Evolutionary conservation across 163 green algal species (phyloP).

Genomic region (Chlamydomonas reinhardtii): DNA sequence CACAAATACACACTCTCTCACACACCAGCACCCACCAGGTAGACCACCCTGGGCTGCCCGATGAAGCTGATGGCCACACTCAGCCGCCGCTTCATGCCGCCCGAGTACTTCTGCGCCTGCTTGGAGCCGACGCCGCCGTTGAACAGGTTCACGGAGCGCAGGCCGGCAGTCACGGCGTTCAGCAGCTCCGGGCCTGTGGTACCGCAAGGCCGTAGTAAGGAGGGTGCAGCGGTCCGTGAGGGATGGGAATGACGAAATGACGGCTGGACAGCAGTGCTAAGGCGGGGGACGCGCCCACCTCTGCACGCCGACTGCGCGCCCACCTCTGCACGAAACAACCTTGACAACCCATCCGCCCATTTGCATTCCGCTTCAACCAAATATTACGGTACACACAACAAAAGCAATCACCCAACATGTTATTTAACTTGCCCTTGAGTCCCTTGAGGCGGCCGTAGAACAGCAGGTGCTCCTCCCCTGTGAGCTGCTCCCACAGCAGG

Average conservation of each 20-base stretch:
- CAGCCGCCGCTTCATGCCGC: conserved; percentile 84
- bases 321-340: too few species aligned
- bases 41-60: conserved; percentile 75
- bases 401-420: too few species aligned
- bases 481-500: conserved; percentile 78
- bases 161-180: conserved; percentile 68
- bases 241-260: too few species aligned
- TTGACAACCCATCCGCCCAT: too few species aligned
- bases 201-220: too few species aligned
- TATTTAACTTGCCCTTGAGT: conserved; percentile 70
- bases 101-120: conserved; percentile 70
- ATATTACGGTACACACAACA: too few species aligned
- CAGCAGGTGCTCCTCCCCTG: conserved; percentile 86
- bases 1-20: too few species aligned
- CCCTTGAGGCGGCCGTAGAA: conserved; percentile 95
- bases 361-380: too few species aligned
- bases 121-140: conserved; percentile 76
- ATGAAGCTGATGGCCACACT: conserved; percentile 88
- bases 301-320: too few species aligned
- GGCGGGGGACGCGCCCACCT: too few species aligned
- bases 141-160: conserved; percentile 84
- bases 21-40: conserved; percentile 59
- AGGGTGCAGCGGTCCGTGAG: too few species aligned
- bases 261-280: too few species aligned
- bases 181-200: conserved; percentile 64